phyloP scores from a whole-genome alignment of 495 filamentous ascomycete species.

The Xylaria telfairii region DNA sequence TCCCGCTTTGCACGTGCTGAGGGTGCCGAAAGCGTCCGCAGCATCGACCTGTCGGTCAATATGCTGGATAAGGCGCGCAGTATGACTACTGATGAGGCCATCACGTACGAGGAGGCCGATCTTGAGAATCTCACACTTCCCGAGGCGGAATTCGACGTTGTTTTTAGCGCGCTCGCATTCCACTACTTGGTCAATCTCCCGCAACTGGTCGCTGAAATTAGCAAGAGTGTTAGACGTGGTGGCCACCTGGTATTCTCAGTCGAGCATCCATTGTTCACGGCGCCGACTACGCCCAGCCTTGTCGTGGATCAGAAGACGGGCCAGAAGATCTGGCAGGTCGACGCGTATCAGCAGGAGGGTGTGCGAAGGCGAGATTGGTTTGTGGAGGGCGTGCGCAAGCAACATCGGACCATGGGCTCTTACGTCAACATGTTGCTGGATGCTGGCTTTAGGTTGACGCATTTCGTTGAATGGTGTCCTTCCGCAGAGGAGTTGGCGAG shows the following conservation, averaged over 20 bases:
- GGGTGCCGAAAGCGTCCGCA: slow-evolving; percentile 38
- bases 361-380: slow-evolving; percentile 42
- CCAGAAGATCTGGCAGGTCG: slow-evolving; percentile 40
- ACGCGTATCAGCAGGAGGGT: slow-evolving; percentile 45
- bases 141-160: slow-evolving; percentile 35
- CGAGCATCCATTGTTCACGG: slow-evolving; percentile 49
- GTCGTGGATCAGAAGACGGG: slow-evolving; percentile 32
- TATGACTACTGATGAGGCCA: slow-evolving; percentile 35
- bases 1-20: slow-evolving; percentile 40
- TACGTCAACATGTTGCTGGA: slow-evolving; percentile 44
- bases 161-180: slow-evolving; percentile 45
- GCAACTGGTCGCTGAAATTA: slow-evolving; percentile 35
- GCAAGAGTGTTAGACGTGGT: background rate
- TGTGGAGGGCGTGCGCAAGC: slow-evolving; percentile 41
- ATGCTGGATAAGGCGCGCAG: slow-evolving; percentile 41
- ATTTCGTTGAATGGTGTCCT: slow-evolving; percentile 44
- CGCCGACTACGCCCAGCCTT: slow-evolving; percentile 37
- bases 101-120: slow-evolving; percentile 39
- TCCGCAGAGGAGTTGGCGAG: slow-evolving; percentile 24
- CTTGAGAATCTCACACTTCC: slow-evolving; percentile 37
- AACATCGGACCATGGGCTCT: slow-evolving; percentile 43
- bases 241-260: slow-evolving; percentile 44
- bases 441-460: slow-evolving; percentile 40
- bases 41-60: slow-evolving; percentile 45
- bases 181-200: slow-evolving; percentile 43